These are phyloP conservation scores for Leccinum subrobustum DNA, from an alignment of 1,284 basidiomycete genomes.

Conservation along the genomic window DNA sequence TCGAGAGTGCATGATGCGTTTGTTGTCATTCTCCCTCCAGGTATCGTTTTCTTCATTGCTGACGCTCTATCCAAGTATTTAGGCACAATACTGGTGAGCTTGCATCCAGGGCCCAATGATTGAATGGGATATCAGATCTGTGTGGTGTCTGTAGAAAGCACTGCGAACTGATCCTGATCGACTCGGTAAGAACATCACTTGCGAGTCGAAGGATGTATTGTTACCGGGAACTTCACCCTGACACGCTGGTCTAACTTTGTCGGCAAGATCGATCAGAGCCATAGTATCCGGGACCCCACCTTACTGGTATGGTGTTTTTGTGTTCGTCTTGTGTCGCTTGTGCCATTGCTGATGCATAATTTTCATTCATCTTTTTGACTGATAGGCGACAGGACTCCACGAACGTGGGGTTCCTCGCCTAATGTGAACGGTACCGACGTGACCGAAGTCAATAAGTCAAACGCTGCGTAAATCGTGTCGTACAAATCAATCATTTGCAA, in stretches of 20 bases:
- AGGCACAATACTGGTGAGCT: conserved; percentile 31
- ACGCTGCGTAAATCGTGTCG: conserved; percentile 24
- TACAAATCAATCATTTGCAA: conserved; percentile 32
- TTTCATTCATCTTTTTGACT: neutral
- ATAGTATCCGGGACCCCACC: conserved; percentile 24
- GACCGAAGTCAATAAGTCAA: conserved; percentile 8
- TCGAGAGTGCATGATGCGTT: conserved; percentile 27
- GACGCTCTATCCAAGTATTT: conserved; percentile 20
- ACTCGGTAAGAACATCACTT: conserved; percentile 17
- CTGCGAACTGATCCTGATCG: conserved; percentile 32
- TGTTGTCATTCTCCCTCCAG: neutral
- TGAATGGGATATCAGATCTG: no score
- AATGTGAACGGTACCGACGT: conserved; percentile 4
- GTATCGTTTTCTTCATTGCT: neutral
- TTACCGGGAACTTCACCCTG: conserved; percentile 27
- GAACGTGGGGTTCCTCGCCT: conserved; percentile 22
- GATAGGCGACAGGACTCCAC: conserved; percentile 32
- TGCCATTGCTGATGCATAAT: neutral
- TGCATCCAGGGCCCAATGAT: no score
- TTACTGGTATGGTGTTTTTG: conserved; percentile 19
- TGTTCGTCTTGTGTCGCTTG: neutral
- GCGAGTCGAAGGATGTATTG: conserved; percentile 23
- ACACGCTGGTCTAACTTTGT: conserved; percentile 28
- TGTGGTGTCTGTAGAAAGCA: conserved; percentile 22
- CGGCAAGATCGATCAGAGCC: conserved; percentile 25